These are phyloP conservation scores for Kodamaea alishanica DNA, from an alignment of 1,139 yeast species.

Conservation along the genomic window DNA sequence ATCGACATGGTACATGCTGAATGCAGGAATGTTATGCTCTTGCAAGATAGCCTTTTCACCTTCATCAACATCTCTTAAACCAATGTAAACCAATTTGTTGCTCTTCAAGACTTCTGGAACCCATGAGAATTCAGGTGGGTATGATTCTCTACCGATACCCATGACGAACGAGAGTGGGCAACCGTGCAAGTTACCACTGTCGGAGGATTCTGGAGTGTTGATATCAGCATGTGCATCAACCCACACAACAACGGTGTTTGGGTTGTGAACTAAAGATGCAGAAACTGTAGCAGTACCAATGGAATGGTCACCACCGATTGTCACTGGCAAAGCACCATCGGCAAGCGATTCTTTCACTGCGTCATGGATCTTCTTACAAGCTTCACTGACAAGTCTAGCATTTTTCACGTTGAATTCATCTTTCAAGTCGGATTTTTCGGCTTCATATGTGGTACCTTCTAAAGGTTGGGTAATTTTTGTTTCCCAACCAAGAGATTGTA, in stretches of 20 bases:
- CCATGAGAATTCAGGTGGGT: conserved; percentile 77
- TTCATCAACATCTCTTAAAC: conserved; percentile 87
- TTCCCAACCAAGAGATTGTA: conserved; percentile 71
- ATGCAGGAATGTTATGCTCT: conserved; percentile 76
- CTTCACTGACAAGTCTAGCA: conserved; percentile 71
- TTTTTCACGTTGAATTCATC: conserved; percentile 65
- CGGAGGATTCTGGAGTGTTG: conserved; percentile 84
- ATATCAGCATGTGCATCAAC: conserved; percentile 98
- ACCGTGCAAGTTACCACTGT: conserved; percentile 91
- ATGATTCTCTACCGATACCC: conserved; percentile 64
- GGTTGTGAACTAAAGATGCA: conserved; percentile 74
- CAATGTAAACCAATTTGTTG: conserved; percentile 82
- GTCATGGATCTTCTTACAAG: conserved; percentile 61
- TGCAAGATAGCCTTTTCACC: conserved; percentile 76
- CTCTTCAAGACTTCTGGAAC: conserved; percentile 68
- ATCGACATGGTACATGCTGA: conserved; percentile 94
- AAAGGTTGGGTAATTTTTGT: conserved; percentile 58
- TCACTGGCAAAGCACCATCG: conserved; percentile 64
- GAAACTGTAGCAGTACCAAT: conserved; percentile 91
- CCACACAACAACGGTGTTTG: conserved; percentile 91
- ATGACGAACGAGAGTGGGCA: conserved; percentile 90
- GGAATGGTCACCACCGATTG: conserved; percentile 96
- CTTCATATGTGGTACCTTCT: conserved; percentile 42
- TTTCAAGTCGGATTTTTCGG: conserved; percentile 35
- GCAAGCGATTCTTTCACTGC: conserved; percentile 51